Evolutionary conservation across 768 basidiomycete genomes (phyloP).

Genomic region (Russula sp.): DNA sequence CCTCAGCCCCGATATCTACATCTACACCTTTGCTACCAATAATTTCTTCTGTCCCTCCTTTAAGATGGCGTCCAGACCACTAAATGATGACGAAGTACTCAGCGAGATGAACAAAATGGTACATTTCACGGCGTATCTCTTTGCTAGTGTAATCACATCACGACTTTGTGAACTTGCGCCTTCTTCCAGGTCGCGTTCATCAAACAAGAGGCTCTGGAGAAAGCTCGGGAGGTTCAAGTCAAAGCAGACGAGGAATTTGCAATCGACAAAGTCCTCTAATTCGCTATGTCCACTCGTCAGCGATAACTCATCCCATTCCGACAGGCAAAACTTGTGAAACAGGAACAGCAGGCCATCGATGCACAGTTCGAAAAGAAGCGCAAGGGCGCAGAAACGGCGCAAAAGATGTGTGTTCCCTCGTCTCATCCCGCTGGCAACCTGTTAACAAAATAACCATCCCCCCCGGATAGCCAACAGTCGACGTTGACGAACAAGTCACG

Average conservation of each 20-base stretch:
- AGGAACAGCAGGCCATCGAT: conserved; percentile 93
- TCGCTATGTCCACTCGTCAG: neutral
- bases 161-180: neutral
- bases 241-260: conserved; percentile 99
- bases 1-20: neutral
- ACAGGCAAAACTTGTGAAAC: conserved; percentile 94
- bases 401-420: conserved; percentile 74
- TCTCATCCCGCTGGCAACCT: neutral
- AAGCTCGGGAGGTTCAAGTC: conserved; percentile 92
- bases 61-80: conserved; percentile 63
- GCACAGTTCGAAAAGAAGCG: conserved; percentile 92
- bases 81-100: conserved; percentile 93
- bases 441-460: neutral
- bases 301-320: neutral
- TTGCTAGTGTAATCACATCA: conserved; percentile 1
- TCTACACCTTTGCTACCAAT: neutral
- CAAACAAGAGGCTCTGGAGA: conserved; percentile 97
- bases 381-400: conserved; percentile 87
- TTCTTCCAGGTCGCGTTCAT: conserved; percentile 76
- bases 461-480: conserved; percentile 68
- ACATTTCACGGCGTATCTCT: conserved; percentile 21
- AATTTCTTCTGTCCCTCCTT: neutral
- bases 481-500: conserved; percentile 96
- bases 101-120: conserved; percentile 99
- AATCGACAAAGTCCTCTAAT: conserved; percentile 76